A percentile compares a stretch with the other conserved stretches of the same genome.
Conservation (phyloP, 805 yeast species). For the Ogataea pilisensis region DNA sequence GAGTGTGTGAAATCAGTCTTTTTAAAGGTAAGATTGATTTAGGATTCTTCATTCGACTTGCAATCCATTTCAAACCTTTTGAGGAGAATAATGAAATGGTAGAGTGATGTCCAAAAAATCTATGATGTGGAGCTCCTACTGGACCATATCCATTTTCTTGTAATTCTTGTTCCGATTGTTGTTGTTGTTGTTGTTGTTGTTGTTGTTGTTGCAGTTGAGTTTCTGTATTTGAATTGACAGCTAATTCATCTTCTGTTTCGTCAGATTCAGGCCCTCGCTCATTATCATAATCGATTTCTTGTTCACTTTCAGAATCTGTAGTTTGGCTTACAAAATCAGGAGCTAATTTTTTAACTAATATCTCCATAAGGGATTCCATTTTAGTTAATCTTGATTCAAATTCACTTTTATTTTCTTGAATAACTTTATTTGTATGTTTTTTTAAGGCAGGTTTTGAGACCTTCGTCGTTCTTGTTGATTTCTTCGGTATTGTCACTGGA, state of each 20-base stretch:
- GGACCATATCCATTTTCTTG: no score
- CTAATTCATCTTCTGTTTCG: constrained; percentile 3
- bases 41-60: constrained; percentile 15
- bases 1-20: constrained; percentile 17
- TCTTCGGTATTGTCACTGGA: not conserved
- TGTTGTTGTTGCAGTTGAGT: not conserved
- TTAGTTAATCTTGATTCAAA: constrained; percentile 29
- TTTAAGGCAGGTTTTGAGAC: not conserved
- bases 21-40: constrained; percentile 21
- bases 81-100: constrained; percentile 39
- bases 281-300: constrained; percentile 2
- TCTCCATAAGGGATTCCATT: constrained; percentile 32
- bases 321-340: constrained; percentile 3
- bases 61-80: constrained; percentile 39
- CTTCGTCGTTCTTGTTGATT: not conserved
- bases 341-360: constrained; percentile 22
- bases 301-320: constrained; percentile 2
- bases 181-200: not conserved
- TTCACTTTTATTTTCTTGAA: constrained; percentile 1
- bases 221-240: not conserved
- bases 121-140: constrained; percentile 10
- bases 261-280: no score
- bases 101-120: constrained; percentile 26
- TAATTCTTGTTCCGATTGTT: constrained; percentile 2
- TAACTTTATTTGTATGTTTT: not conserved